Base-by-base conservation (phyloP, 2,329 filamentous ascomycete species). In the Aotearoamyces nothofagi region DNA sequence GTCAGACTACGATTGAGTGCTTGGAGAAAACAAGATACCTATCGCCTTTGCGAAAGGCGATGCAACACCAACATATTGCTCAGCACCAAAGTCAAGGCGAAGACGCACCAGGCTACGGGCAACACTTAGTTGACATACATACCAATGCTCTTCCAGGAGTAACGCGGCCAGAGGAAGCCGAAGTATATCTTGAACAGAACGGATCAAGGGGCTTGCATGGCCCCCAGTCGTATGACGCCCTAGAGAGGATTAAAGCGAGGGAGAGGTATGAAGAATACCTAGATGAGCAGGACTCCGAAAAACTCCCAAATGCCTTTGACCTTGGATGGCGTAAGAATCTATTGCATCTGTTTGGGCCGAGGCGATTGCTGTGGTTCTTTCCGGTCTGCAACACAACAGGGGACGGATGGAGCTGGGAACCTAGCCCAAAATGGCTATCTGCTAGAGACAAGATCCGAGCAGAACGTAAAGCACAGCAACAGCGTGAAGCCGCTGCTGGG, bases 1-100 rank as follows among this genome's bases (percentile, higher is more conserved):
- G 82, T 3, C 75, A 92, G 54, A 98, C 90, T 1, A 98, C 90
- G 3, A 94, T 98, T 34, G 90, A 98, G 52, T 92, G 79, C 44
- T 60, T 98, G 34, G 90, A 98, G 54, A 94, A 90, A 61, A 96
- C 87, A 2, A 70, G 90, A 31, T 98, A 98, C 54, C 66, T 93
- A 5, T 83, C 79, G 7, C 82, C 83, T 0, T 51, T 93, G 35
- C 69, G 78, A 32, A 73, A 72, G 47, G 68, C 68, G 27, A 66
- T 87, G 47, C 73, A 80, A 46, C 60, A 69, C 37, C 66, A 75
- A 31, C 66, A 71, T 40, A 54, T 58, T 36, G 36, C 58, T 66
- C 47, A 59, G 38, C 44, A 64, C 58, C 44, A 54, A 35, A 30
- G 55, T 8, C 50, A 52, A 15, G 57, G 60, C 30, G 52, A 63